Evolutionary conservation across 2,329 filamentous ascomycete species (phyloP).

Genomic region (Raffaelea arxii): DNA sequence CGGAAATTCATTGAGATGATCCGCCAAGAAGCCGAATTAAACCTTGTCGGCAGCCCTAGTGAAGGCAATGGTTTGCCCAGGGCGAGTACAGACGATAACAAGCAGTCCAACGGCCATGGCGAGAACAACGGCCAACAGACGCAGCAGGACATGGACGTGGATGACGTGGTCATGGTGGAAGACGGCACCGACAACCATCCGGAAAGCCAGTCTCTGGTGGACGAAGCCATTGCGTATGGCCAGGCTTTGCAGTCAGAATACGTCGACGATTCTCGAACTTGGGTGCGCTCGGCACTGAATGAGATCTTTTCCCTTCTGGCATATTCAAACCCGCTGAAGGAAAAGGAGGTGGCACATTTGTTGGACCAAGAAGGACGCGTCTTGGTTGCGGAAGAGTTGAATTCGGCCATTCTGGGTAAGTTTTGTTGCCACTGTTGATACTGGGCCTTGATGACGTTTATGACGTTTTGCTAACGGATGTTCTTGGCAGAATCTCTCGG

Average conservation of each 20-base stretch:
- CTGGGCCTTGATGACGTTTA: background rate
- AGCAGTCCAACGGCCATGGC: constrained; percentile 1
- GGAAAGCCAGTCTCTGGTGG: constrained; percentile 40
- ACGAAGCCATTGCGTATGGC: constrained; percentile 69
- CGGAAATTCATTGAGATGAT: constrained; percentile 96
- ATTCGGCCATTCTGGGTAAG: constrained; percentile 83
- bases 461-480: constrained; percentile 10
- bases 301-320: constrained; percentile 86
- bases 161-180: constrained; percentile 45
- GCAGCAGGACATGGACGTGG: constrained; percentile 46
- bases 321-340: constrained; percentile 71
- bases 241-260: constrained; percentile 72
- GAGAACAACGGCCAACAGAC: background rate
- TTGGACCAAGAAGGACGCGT: constrained; percentile 67
- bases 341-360: constrained; percentile 64
- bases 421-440: constrained; percentile 13
- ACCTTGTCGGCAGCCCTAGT: constrained; percentile 34
- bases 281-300: constrained; percentile 62
- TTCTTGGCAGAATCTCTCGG: constrained; percentile 64
- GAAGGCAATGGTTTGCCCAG: constrained; percentile 25
- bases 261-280: constrained; percentile 55
- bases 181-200: constrained; percentile 23
- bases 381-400: constrained; percentile 83
- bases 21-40: constrained; percentile 58
- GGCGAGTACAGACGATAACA: background rate